Percentiles rank a stretch among this genome's conserved stretches.
Conservation (phyloP, 2,329 filamentous ascomycete genomes). For the Coniochaeta sp. region DNA sequence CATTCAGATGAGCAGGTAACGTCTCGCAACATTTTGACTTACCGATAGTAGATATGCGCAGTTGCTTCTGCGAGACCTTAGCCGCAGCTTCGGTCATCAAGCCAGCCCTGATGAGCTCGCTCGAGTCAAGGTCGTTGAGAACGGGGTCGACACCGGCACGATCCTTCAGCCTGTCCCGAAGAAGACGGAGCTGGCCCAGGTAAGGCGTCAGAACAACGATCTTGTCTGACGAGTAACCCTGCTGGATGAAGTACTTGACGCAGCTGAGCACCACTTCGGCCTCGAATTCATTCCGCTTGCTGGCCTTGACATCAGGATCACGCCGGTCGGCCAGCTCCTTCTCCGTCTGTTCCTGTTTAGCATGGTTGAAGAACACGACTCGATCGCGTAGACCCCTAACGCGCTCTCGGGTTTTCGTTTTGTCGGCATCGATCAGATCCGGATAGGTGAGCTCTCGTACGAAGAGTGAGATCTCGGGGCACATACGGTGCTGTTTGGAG, state of each 20-base stretch:
- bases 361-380: slow-evolving; percentile 63
- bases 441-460: slow-evolving; percentile 55
- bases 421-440: slow-evolving; percentile 45
- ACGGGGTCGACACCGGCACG: slow-evolving; percentile 52
- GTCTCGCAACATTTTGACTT: slow-evolving; percentile 20
- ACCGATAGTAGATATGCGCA: slow-evolving; percentile 66
- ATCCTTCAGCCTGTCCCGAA: slow-evolving; percentile 39
- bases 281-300: slow-evolving; percentile 59
- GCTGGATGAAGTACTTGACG: slow-evolving; percentile 62
- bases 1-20: too few species aligned
- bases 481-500: slow-evolving; percentile 59
- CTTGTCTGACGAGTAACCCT: slow-evolving; percentile 59
- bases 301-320: slow-evolving; percentile 41
- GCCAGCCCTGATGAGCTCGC: slow-evolving; percentile 56
- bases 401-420: slow-evolving; percentile 35
- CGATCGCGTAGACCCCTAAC: slow-evolving; percentile 52
- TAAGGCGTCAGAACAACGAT: slow-evolving; percentile 68
- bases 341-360: slow-evolving; percentile 41
- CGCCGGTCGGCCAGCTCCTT: slow-evolving; percentile 35
- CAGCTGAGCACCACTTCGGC: slow-evolving; percentile 57
- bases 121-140: slow-evolving; percentile 61
- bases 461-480: slow-evolving; percentile 57
- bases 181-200: slow-evolving; percentile 56
- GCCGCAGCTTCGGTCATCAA: slow-evolving; percentile 47
- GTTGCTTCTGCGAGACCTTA: slow-evolving; percentile 39